These are phyloP conservation scores for Aspergillus melleus DNA, from an alignment of 2,329 filamentous ascomycete genomes.

Conservation along the genomic window DNA sequence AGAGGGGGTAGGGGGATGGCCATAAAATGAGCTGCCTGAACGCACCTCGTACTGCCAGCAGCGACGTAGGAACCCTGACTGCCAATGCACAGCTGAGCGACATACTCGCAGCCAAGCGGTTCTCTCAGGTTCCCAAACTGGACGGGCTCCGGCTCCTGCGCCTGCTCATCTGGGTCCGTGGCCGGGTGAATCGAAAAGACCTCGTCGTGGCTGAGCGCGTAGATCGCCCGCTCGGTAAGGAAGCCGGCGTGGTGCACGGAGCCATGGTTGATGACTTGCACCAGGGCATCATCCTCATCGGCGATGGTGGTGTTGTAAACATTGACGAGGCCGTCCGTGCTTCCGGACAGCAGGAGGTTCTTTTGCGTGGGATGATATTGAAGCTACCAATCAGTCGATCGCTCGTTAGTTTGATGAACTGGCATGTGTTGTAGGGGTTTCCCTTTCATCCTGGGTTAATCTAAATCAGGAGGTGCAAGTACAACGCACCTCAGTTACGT, in stretches of 20 bases:
- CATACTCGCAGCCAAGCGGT: slow-evolving; percentile 58
- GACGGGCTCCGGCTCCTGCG: slow-evolving; percentile 45
- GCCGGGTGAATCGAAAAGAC: slow-evolving; percentile 59
- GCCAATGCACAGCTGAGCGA: slow-evolving; percentile 54
- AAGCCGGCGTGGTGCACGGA: slow-evolving; percentile 65
- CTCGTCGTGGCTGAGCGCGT: slow-evolving; percentile 63
- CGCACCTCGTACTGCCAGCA: slow-evolving; percentile 52
- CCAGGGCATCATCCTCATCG: slow-evolving; percentile 63
- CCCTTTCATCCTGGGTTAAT: not conserved
- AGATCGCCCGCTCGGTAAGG: slow-evolving; percentile 53
- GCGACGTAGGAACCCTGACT: slow-evolving; percentile 46
- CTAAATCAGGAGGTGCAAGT: not conserved
- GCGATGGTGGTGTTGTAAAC: slow-evolving; percentile 59
- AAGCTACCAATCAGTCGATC: slow-evolving; percentile 31
- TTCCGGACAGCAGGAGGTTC: slow-evolving; percentile 58
- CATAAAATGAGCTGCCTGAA: not conserved
- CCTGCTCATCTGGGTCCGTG: slow-evolving; percentile 51
- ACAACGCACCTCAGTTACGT: slow-evolving; percentile 55
- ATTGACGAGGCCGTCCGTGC: slow-evolving; percentile 63
- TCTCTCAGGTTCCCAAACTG: slow-evolving; percentile 59
- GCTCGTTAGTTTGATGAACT: slow-evolving; percentile 1
- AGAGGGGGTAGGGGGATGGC: not conserved
- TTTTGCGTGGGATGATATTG: slow-evolving; percentile 54
- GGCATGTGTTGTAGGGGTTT: slow-evolving; percentile 16
- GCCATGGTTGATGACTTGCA: slow-evolving; percentile 63